Base-by-base conservation (phyloP, 164 flowering plant species). In the Annona squamosa region DNA sequence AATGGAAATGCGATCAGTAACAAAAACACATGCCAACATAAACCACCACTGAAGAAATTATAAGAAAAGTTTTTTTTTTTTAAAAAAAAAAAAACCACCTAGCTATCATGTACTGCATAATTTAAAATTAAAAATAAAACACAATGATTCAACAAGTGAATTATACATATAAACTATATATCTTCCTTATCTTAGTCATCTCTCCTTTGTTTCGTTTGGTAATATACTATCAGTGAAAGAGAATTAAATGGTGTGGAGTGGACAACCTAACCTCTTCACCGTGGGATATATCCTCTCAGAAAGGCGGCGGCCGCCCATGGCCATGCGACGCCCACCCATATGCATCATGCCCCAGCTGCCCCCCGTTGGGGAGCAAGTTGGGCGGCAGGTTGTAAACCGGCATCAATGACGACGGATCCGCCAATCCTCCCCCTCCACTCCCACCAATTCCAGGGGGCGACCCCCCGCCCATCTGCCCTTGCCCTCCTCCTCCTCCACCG, bases 321-420 rank as follows among this genome's bases (percentile, higher is more conserved):
- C 37, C 37, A 26, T 26, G 37, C 37, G 37, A 26, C 71, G 86
- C 77, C 90, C 92, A 89, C 68, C 72, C 83, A 81, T 82, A 86
- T 6, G 84, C 84, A 0, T 87, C 90, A 65, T 84, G 89, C 72
- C 44, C 79, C 77, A 85, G 3, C 70, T 85, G 89, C 62, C 82
- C 87, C 9, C 88, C 88, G 74, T 87, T 88, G 2, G 82, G 81
- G 10, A 86, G 71, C 76, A 88, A 76, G 69, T 87, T 88, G 2
- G 89, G 86, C 2, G 84, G 82, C 82, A 88, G 68, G 77, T 86
- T 80, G 71, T 77, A 87, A 19, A 79, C 65, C 3, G 75, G 75
- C 56, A 77, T 47, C 12, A 42, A 6, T 0, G 79, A 48, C 3
- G 78, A 68, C 17, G 71, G 81, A 47, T 79, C 81, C 3, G 81